Evolutionary conservation across 2,329 filamentous ascomycete species (phyloP), one percentile per base, ranked within the genome.

Genomic region (Fusarium aywerte): DNA sequence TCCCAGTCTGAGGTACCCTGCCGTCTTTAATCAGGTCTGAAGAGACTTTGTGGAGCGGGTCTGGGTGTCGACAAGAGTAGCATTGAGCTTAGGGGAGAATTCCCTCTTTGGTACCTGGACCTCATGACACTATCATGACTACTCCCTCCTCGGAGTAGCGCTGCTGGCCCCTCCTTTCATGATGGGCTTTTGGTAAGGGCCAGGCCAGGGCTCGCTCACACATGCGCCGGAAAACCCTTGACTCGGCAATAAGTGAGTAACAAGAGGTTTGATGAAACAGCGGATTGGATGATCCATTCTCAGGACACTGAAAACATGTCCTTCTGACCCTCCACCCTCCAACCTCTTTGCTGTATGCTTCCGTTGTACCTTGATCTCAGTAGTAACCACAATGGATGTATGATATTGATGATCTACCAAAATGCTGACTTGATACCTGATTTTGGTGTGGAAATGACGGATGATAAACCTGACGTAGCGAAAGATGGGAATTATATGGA

Each of bases 61-160:
- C 53, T 53, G 31, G 32, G 29, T 61, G 42, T 62, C 39, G 39
- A 50, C 38, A 25, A 31, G 31, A 47, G 44, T 47, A 27, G 38
- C 39, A 35, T 36, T 33, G 44, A 62, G 55, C 55, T 54, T 62
- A 27, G 21, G 18, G 23, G 35, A 39, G 38, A 68, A 39, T 65
- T 68, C 54, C 40, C 48, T 48, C 51, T 55, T 20, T 45, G 49
- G 67, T 68, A 68, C 67, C 63, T 56, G 39, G 50, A 69, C 63
- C 63, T 65, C 58, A 67, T 52, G 49, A 42, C 59, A 38, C 47
- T 62, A 67, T 65, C 65, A 67, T 68, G 65, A 65, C 52, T 62
- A 61, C 56, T 61, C 40, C 29, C 35, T 62, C 47, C 40, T 56
- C 44, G 60, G 57, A 58, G 50, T 62, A 56, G 50, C 49, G 47